A percentile compares a stretch with the other conserved stretches of the same genome.
Evolutionary conservation across 2,329 filamentous ascomycete genomes (phyloP).

Genomic region (Aspergillus sp.): DNA sequence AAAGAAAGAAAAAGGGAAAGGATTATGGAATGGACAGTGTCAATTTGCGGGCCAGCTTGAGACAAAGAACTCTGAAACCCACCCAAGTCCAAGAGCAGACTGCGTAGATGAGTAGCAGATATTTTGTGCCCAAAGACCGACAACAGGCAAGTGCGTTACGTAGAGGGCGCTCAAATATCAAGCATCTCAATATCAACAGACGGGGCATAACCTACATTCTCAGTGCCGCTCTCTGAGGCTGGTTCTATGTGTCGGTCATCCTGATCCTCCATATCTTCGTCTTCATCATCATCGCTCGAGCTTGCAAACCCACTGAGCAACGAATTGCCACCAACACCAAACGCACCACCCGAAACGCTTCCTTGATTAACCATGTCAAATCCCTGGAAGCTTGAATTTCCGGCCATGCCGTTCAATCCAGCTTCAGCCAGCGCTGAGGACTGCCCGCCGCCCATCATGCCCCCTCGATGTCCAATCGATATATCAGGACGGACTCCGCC

Average conservation of each 20-base stretch:
- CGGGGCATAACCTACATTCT: conserved; percentile 66
- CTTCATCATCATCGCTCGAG: conserved; percentile 92
- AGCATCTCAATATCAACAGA: conserved; percentile 63
- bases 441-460: conserved; percentile 60
- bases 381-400: conserved; percentile 50
- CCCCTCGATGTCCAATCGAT: conserved; percentile 74
- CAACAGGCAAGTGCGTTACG: neutral
- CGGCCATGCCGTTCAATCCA: conserved; percentile 69
- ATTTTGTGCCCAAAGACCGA: neutral
- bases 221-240: conserved; percentile 52
- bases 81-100: neutral
- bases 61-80: conserved; percentile 12
- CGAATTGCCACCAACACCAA: conserved; percentile 68
- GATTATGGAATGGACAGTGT: neutral
- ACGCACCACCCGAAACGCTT: conserved; percentile 67
- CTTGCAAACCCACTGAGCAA: conserved; percentile 89
- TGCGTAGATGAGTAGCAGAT: neutral
- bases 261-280: conserved; percentile 77
- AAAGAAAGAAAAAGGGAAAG: no score
- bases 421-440: conserved; percentile 72
- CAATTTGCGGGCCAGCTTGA: neutral
- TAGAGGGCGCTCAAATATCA: conserved; percentile 46
- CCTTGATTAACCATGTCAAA: conserved; percentile 69
- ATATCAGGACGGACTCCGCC: conserved; percentile 92
- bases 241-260: conserved; percentile 54